Evolutionary conservation across 2,329 filamentous ascomycete species (phyloP).

Genomic region (Verticillium isaacii): DNA sequence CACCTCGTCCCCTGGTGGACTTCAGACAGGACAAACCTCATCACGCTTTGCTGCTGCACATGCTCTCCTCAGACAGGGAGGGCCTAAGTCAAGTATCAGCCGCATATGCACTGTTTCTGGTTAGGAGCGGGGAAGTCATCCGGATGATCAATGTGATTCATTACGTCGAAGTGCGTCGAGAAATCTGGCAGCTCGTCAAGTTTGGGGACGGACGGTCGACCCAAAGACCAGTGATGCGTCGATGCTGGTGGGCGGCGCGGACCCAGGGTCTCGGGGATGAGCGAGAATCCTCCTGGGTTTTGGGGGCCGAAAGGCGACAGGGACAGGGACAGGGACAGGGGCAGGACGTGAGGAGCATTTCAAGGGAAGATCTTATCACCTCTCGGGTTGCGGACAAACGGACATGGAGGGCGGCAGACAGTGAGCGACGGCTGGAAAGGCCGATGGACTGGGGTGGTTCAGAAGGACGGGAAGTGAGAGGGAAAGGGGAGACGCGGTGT

Average conservation of each 20-base stretch:
- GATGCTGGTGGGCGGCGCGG: not conserved
- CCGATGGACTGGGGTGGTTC: not conserved
- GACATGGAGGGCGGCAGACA: not conserved
- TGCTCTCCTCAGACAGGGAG: not conserved
- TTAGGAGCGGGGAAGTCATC: no score
- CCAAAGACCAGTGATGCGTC: not conserved
- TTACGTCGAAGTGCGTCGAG: not conserved
- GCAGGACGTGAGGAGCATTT: not conserved
- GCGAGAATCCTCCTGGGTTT: not conserved
- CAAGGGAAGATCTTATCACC: not conserved
- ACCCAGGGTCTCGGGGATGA: not conserved
- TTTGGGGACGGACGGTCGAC: not conserved
- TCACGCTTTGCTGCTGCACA: not conserved
- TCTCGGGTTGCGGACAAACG: not conserved
- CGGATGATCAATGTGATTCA: not conserved
- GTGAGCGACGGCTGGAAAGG: not conserved
- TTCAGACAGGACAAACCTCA: no score
- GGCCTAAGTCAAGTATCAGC: not conserved
- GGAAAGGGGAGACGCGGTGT: not conserved
- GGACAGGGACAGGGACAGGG: not conserved
- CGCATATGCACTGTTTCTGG: not conserved
- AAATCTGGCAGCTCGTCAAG: not conserved
- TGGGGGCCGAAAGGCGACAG: not conserved
- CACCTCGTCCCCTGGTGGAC: no score
- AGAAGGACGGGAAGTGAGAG: not conserved